Percentiles rank a stretch among this genome's conserved stretches.
Evolutionary conservation across 2,329 filamentous ascomycete species (phyloP).

Genomic region (Fusarium metavorans): DNA sequence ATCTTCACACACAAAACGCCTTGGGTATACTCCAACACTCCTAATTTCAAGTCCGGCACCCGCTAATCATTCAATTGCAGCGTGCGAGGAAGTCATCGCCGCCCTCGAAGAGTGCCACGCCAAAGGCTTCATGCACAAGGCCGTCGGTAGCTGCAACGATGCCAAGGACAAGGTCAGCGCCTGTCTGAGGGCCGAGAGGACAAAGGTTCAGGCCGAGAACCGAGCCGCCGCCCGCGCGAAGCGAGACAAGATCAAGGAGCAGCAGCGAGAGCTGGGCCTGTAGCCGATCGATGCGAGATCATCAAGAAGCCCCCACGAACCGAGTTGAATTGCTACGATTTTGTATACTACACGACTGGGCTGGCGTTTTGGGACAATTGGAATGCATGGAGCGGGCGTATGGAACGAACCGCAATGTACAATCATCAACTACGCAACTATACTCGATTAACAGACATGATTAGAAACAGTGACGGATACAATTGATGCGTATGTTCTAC

Average conservation of each 20-base stretch:
- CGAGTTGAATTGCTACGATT: not conserved
- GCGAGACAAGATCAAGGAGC: slow-evolving; percentile 76
- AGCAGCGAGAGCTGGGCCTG: slow-evolving; percentile 69
- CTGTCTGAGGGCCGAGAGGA: slow-evolving; percentile 84
- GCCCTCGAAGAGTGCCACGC: slow-evolving; percentile 97
- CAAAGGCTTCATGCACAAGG: slow-evolving; percentile 91
- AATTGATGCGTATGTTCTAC: not conserved
- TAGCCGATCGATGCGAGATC: slow-evolving; percentile 29
- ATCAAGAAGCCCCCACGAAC: not conserved
- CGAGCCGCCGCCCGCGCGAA: slow-evolving; percentile 75
- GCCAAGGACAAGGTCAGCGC: slow-evolving; percentile 86
- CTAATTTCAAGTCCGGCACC: not conserved
- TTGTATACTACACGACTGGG: slow-evolving; percentile 26
- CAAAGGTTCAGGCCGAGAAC: slow-evolving; percentile 82
- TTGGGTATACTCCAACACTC: slow-evolving; percentile 67
- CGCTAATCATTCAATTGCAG: slow-evolving; percentile 61
- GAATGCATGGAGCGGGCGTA: slow-evolving; percentile 11
- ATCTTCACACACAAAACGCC: slow-evolving; percentile 94
- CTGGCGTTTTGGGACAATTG: slow-evolving; percentile 26
- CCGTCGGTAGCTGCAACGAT: slow-evolving; percentile 88
- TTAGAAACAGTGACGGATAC: not conserved
- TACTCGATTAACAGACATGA: slow-evolving; percentile 21
- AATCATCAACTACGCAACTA: slow-evolving; percentile 21
- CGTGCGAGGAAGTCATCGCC: slow-evolving; percentile 93
- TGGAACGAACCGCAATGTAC: slow-evolving; percentile 14